Percentiles rank a stretch among this genome's conserved stretches.
Evolutionary conservation across 257 asterid species (phyloP).

Genomic region (Forsythia viridissima): DNA sequence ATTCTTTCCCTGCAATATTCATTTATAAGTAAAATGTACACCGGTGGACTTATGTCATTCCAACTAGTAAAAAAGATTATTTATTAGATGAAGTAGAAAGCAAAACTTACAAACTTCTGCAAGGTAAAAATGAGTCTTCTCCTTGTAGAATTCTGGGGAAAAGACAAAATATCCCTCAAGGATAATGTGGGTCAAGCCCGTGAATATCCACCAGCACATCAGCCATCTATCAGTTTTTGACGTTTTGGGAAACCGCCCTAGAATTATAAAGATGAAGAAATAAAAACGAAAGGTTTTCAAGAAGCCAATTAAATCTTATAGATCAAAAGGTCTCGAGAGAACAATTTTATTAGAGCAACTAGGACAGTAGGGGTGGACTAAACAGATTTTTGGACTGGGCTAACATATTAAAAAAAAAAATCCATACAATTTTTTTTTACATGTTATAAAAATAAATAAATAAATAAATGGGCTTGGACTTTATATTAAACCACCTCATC

Average conservation of each 20-base stretch:
- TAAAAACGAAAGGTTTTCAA: background rate
- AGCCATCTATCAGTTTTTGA: conserved; percentile 70
- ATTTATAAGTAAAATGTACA: conserved; percentile 1
- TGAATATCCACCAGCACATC: conserved; percentile 98
- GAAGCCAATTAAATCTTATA: background rate
- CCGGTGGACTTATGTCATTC: background rate
- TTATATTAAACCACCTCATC: background rate
- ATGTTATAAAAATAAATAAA: too few species aligned
- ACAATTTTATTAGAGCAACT: background rate
- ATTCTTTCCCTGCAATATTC: conserved; percentile 82
- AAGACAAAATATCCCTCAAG: conserved; percentile 85
- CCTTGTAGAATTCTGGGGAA: conserved; percentile 76
- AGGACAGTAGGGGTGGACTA: background rate
- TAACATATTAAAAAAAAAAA: too few species aligned
- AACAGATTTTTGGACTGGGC: too few species aligned
- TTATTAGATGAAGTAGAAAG: background rate
- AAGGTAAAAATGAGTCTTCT: conserved; percentile 61
- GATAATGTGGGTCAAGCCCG: conserved; percentile 86
- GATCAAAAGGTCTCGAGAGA: background rate
- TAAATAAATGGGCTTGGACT: too few species aligned
- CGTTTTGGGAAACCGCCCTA: conserved; percentile 62
- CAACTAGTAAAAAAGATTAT: background rate
- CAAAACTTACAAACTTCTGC: conserved; percentile 92
- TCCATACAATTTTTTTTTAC: too few species aligned
- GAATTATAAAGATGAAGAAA: conserved; percentile 6